A percentile compares a stretch with the other conserved stretches of the same genome.
Evolutionary conservation across 2,329 filamentous ascomycete species (phyloP).

Genomic region (Harringtonia lauricola): DNA sequence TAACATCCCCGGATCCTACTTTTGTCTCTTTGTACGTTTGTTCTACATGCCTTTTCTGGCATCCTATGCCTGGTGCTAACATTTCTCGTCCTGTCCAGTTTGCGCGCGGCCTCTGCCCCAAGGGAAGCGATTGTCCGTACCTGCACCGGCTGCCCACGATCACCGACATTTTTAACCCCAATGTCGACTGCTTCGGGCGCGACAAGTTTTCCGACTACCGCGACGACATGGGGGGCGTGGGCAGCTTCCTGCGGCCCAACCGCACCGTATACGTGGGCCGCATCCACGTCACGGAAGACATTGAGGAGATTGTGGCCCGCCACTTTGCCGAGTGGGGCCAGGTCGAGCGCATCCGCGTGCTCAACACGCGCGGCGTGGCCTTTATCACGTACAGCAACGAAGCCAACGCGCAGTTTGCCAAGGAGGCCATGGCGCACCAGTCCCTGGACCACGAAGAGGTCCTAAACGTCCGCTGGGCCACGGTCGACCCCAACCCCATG

Average conservation of each 20-base stretch:
- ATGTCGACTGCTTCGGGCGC: conserved; percentile 88
- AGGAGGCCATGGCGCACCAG: conserved; percentile 94
- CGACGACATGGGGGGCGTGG: conserved; percentile 96
- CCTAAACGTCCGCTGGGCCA: conserved; percentile 94
- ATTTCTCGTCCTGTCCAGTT: conserved; percentile 46
- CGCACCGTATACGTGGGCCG: conserved; percentile 86
- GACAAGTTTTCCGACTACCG: conserved; percentile 90
- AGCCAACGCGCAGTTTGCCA: conserved; percentile 80
- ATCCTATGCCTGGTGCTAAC: not conserved
- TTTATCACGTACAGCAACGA: conserved; percentile 94
- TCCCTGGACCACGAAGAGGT: conserved; percentile 84
- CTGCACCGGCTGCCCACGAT: conserved; percentile 79
- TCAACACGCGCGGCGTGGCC: conserved; percentile 81
- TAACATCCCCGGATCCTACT: conserved; percentile 68
- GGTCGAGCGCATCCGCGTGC: conserved; percentile 74
- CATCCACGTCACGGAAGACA: conserved; percentile 93
- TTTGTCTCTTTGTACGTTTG: conserved; percentile 69
- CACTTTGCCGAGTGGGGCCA: conserved; percentile 98
- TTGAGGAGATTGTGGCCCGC: conserved; percentile 87
- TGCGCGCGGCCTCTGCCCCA: conserved; percentile 59
- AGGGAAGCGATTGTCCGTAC: conserved; percentile 88
- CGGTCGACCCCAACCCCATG: conserved; percentile 89
- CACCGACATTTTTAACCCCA: conserved; percentile 85
- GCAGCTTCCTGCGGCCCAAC: conserved; percentile 88
- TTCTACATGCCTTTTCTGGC: not conserved